These are phyloP conservation scores for Pichia deserticola DNA, from an alignment of 805 yeast species.

Conservation along the genomic window DNA sequence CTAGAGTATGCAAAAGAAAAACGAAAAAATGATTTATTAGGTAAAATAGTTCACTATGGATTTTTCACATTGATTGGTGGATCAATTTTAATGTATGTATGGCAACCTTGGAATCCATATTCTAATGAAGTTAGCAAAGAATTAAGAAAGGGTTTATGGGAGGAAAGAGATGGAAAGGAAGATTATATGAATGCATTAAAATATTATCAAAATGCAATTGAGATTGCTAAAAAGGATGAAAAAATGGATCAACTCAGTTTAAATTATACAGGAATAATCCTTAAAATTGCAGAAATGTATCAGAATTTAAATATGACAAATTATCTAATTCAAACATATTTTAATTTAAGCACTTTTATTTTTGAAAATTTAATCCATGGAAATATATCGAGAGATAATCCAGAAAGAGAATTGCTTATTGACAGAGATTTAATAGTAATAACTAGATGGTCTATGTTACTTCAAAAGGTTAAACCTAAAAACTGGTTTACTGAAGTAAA, in stretches of 20 bases:
- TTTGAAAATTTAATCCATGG: slow-evolving; percentile 22
- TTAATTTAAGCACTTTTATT: slow-evolving; percentile 20
- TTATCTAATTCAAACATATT: slow-evolving; percentile 56
- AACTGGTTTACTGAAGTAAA: slow-evolving; percentile 9
- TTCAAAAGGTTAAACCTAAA: slow-evolving; percentile 6
- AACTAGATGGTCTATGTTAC: slow-evolving; percentile 22
- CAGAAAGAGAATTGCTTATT: slow-evolving; percentile 21
- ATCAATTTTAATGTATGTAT: slow-evolving; percentile 18
- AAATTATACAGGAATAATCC: slow-evolving; percentile 85
- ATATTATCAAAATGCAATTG: slow-evolving; percentile 67
- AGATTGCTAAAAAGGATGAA: slow-evolving; percentile 47
- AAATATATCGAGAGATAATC: slow-evolving; percentile 12
- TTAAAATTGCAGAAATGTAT: slow-evolving; percentile 82
- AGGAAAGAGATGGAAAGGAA: slow-evolving; percentile 61
- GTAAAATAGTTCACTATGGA: slow-evolving; percentile 11
- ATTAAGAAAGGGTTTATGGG: slow-evolving; percentile 73
- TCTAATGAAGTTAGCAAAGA: slow-evolving; percentile 51
- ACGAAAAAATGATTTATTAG: slow-evolving; percentile 10
- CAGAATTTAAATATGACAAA: slow-evolving; percentile 55
- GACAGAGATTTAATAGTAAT: slow-evolving; percentile 24
- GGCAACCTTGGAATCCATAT: slow-evolving; percentile 32
- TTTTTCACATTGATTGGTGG: slow-evolving; percentile 15
- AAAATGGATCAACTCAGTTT: slow-evolving; percentile 55
- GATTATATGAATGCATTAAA: slow-evolving; percentile 64
- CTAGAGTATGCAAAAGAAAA: slow-evolving; percentile 8